Percentiles rank a stretch among this genome's conserved stretches.
phyloP scores from a whole-genome alignment of 352 stramenopile species.

The Pythium dissimile region DNA sequence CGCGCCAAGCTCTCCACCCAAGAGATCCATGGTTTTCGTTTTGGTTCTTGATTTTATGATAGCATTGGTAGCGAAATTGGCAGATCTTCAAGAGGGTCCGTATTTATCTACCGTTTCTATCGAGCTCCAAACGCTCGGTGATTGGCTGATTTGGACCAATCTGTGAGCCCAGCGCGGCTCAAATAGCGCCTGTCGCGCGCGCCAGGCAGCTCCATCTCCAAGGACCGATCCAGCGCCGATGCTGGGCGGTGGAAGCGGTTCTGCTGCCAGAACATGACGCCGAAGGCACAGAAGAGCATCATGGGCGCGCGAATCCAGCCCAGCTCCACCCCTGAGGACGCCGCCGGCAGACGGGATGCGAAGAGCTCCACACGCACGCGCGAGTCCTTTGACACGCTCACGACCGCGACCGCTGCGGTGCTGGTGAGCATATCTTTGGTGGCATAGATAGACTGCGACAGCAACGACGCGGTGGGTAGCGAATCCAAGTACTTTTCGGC shows the following conservation, averaged over 20 bases:
- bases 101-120: conserved; percentile 14
- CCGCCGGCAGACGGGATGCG: conserved; percentile 20
- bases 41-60: background rate
- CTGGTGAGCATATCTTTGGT: conserved; percentile 17
- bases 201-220: conserved; percentile 1
- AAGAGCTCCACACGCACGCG: conserved; percentile 25
- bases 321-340: conserved; percentile 25
- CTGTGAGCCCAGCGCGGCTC: conserved; percentile 1
- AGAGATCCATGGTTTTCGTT: conserved; percentile 15
- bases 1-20: conserved; percentile 25
- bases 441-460: background rate
- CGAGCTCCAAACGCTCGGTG: conserved; percentile 7
- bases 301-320: conserved; percentile 35
- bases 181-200: background rate
- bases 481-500: conserved; percentile 13
- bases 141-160: conserved; percentile 23
- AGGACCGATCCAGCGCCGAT: background rate
- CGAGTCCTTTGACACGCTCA: background rate
- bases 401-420: background rate
- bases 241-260: conserved; percentile 9
- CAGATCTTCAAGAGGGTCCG: background rate
- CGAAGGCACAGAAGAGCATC: conserved; percentile 37
- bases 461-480: background rate
- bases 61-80: no score
- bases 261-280: conserved; percentile 45